phyloP scores from a whole-genome alignment of 495 filamentous ascomycete species.

The Evernia prunastri region DNA sequence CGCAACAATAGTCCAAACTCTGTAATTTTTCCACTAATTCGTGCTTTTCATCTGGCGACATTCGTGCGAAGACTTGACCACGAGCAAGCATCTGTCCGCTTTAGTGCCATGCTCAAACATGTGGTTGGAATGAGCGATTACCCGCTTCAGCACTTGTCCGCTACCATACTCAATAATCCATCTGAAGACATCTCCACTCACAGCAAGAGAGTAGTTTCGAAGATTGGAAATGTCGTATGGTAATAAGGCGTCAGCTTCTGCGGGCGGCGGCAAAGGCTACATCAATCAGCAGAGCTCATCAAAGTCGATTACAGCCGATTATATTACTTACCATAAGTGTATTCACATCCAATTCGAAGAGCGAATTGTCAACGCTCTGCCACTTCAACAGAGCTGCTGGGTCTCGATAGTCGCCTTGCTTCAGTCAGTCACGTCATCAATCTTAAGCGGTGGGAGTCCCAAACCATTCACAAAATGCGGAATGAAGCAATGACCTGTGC shows the following conservation, averaged over 20 bases:
- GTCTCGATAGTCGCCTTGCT: slow-evolving; percentile 53
- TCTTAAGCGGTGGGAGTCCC: slow-evolving; percentile 14
- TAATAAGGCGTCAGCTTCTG: slow-evolving; percentile 68
- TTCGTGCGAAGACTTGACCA: slow-evolving; percentile 92
- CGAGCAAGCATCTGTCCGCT: slow-evolving; percentile 68
- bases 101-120: neutral
- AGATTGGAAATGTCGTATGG: slow-evolving; percentile 76
- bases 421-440: slow-evolving; percentile 16
- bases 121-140: slow-evolving; percentile 31
- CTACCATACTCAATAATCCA: slow-evolving; percentile 91
- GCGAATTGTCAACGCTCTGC: slow-evolving; percentile 85
- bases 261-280: slow-evolving; percentile 62
- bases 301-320: neutral
- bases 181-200: slow-evolving; percentile 89
- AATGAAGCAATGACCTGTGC: slow-evolving; percentile 79
- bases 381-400: slow-evolving; percentile 67
- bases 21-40: slow-evolving; percentile 97
- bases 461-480: slow-evolving; percentile 76
- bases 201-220: slow-evolving; percentile 76
- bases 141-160: slow-evolving; percentile 64
- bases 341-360: slow-evolving; percentile 65
- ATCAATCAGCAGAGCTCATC: slow-evolving; percentile 29
- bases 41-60: slow-evolving; percentile 99
- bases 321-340: slow-evolving; percentile 56
- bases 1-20: slow-evolving; percentile 89